These are phyloP conservation scores for Penicillium flavigenum DNA, from an alignment of 495 filamentous ascomycete genomes.

Conservation along the genomic window DNA sequence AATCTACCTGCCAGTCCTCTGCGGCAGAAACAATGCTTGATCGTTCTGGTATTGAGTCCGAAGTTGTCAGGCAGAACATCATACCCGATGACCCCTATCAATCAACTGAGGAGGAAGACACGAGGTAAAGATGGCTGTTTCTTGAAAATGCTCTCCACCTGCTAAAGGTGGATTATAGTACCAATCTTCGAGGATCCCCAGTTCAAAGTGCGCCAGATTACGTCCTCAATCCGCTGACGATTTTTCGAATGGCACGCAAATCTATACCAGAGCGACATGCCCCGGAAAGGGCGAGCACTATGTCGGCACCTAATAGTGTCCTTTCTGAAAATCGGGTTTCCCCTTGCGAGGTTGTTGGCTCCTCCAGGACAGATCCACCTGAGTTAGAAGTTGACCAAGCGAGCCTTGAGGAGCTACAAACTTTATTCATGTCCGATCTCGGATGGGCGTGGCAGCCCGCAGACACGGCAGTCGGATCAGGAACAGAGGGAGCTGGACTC, in stretches of 20 bases:
- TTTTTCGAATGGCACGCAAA: slow-evolving; percentile 36
- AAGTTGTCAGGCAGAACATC: slow-evolving; percentile 27
- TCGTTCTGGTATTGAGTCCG: slow-evolving; percentile 30
- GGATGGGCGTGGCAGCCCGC: slow-evolving; percentile 39
- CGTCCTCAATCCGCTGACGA: slow-evolving; percentile 33
- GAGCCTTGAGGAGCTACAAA: slow-evolving; percentile 31
- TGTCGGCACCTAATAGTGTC: slow-evolving; percentile 23
- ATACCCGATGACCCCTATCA: slow-evolving; percentile 35
- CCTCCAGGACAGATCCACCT: neutral
- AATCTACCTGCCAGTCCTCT: slow-evolving; percentile 11
- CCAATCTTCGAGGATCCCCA: slow-evolving; percentile 23
- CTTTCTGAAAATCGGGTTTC: slow-evolving; percentile 6
- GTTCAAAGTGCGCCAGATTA: slow-evolving; percentile 35
- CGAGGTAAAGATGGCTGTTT: slow-evolving; percentile 10
- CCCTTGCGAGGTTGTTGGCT: neutral
- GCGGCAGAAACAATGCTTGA: slow-evolving; percentile 35
- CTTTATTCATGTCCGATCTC: slow-evolving; percentile 34
- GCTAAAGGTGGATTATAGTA: slow-evolving; percentile 1
- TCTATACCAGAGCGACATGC: slow-evolving; percentile 35
- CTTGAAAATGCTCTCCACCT: neutral
- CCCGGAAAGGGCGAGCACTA: slow-evolving; percentile 25
- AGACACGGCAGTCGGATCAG: slow-evolving; percentile 33
- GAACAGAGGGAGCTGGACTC: slow-evolving; percentile 26
- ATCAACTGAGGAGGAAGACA: slow-evolving; percentile 18
- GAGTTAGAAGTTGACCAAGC: slow-evolving; percentile 16